These are phyloP conservation scores for Inga oerstediana DNA, from an alignment of 306 rosid genomes.

Conservation along the genomic window DNA sequence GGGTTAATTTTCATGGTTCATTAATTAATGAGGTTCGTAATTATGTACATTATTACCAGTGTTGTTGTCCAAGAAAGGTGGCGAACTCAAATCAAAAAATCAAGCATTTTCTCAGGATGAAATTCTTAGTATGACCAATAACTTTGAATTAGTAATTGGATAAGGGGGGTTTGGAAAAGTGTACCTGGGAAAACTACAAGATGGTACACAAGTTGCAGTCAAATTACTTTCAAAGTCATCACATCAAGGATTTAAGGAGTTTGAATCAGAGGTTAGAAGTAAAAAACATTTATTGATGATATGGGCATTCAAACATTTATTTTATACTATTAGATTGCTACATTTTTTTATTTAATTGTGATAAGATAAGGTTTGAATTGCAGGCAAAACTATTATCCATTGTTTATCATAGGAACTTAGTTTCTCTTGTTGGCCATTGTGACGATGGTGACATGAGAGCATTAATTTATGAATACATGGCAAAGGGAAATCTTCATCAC, in stretches of 20 bases:
- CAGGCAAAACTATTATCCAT: conserved; percentile 21
- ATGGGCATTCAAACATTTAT: no score
- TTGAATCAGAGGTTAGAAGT: conserved; percentile 40
- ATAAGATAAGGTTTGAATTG: no score
- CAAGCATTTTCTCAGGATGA: conserved; percentile 31
- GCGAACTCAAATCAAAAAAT: neutral
- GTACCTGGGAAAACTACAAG: conserved; percentile 30
- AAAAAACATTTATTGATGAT: no score
- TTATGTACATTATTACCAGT: neutral
- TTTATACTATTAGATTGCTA: no score
- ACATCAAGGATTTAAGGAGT: conserved; percentile 44
- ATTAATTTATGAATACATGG: conserved; percentile 31
- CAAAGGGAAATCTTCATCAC: conserved; percentile 24
- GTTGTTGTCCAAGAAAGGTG: neutral
- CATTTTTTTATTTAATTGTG: no score
- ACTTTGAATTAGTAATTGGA: conserved; percentile 42
- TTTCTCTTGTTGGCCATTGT: conserved; percentile 32
- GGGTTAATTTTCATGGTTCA: neutral
- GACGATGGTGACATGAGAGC: conserved; percentile 13
- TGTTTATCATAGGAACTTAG: conserved; percentile 34
- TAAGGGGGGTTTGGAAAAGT: conserved; percentile 60
- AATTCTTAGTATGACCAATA: conserved; percentile 38
- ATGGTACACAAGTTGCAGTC: conserved; percentile 39
- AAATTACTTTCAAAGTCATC: conserved; percentile 48
- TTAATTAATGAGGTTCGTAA: no score